These are phyloP conservation scores for Haberlea rhodopensis DNA, from an alignment of 257 asterid genomes.

Conservation along the genomic window DNA sequence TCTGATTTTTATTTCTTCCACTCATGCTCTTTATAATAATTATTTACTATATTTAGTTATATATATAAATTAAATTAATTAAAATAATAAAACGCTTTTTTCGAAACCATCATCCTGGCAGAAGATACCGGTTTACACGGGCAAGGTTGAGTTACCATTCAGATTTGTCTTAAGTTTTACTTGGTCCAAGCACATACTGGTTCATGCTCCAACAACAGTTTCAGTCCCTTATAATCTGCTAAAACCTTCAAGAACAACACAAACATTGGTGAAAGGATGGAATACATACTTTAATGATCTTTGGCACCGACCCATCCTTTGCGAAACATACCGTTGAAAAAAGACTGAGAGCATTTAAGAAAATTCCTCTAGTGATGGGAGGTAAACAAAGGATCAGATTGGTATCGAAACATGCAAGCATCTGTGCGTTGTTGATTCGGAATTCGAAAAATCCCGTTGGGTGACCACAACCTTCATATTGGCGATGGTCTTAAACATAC, in stretches of 20 bases:
- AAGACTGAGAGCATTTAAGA: constrained; percentile 63
- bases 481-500: constrained; percentile 66
- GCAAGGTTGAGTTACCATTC: constrained; percentile 75
- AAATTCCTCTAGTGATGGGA: constrained; percentile 50
- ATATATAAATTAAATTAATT: no score
- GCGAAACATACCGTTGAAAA: constrained; percentile 33
- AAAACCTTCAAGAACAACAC: constrained; percentile 38
- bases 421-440: constrained; percentile 70
- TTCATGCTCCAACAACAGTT: constrained; percentile 49
- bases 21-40: no score
- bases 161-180: constrained; percentile 81
- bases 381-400: constrained; percentile 40
- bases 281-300: constrained; percentile 61
- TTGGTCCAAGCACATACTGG: constrained; percentile 41
- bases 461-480: constrained; percentile 72
- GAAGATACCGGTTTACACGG: constrained; percentile 81
- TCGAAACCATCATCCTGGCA: no score
- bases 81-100: no score
- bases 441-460: constrained; percentile 74
- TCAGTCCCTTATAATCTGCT: constrained; percentile 36
- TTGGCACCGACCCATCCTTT: constrained; percentile 31
- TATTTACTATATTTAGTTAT: no score
- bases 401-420: constrained; percentile 58
- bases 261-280: constrained; percentile 74
- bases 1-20: no score